A percentile compares a stretch with the other conserved stretches of the same genome.
phyloP scores from a whole-genome alignment of 2,329 filamentous ascomycete species.

The Clonostachys sp. region DNA sequence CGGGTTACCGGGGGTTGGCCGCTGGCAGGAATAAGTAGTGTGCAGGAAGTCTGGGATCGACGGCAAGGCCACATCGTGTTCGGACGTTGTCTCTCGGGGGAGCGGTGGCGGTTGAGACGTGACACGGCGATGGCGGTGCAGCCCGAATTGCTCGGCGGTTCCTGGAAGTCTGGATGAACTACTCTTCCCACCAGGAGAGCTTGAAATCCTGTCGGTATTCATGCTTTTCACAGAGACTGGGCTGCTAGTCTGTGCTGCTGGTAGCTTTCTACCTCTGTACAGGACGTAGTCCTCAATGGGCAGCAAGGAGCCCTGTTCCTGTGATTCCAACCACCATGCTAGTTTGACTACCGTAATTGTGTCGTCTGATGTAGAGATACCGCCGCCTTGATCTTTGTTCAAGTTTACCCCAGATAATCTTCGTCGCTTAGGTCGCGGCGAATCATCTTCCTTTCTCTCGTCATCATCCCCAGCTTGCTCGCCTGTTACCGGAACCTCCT shows the following conservation, averaged over 20 bases:
- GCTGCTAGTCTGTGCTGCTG: neutral
- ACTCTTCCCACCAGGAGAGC: no score
- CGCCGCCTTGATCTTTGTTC: neutral
- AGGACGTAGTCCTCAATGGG: slow-evolving; percentile 47
- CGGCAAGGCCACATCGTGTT: slow-evolving; percentile 65
- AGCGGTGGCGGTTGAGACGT: slow-evolving; percentile 30
- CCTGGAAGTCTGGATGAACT: neutral
- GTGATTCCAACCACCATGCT: slow-evolving; percentile 52
- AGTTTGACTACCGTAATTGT: slow-evolving; percentile 52
- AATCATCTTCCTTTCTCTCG: neutral
- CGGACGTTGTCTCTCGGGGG: slow-evolving; percentile 69
- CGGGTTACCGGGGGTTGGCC: slow-evolving; percentile 63
- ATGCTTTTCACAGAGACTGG: neutral
- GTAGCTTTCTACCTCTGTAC: slow-evolving; percentile 40
- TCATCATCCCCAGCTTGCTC: neutral
- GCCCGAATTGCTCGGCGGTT: neutral
- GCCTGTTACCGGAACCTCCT: slow-evolving; percentile 31
- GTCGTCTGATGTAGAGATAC: slow-evolving; percentile 1
- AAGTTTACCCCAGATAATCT: neutral
- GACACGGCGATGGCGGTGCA: neutral
- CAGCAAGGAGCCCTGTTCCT: slow-evolving; percentile 35
- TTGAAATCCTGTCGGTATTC: no score
- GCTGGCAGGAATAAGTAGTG: slow-evolving; percentile 70
- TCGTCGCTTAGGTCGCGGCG: neutral
- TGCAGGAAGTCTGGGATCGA: slow-evolving; percentile 63